A percentile compares a stretch with the other conserved stretches of the same genome.
These are phyloP conservation scores for Xylaria hypoxylon DNA, from an alignment of 2,329 filamentous ascomycete genomes.

Conservation along the genomic window DNA sequence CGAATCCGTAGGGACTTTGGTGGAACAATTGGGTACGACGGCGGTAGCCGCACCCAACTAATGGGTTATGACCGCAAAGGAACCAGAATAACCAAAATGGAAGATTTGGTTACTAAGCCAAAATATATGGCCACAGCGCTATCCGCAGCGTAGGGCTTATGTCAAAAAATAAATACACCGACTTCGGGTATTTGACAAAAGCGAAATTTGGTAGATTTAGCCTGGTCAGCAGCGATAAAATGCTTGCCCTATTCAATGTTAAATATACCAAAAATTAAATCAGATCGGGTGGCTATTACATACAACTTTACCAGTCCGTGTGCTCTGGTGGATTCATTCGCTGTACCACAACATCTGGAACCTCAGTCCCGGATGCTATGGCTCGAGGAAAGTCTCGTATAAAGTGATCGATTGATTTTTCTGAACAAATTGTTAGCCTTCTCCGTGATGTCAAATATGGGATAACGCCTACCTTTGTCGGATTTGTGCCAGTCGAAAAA, in stretches of 20 bases:
- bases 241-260: neutral
- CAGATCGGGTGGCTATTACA: neutral
- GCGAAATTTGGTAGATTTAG: too few relatives aligned
- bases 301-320: neutral
- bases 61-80: too few relatives aligned
- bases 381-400: neutral
- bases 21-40: too few relatives aligned
- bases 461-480: slow-evolving; percentile 1
- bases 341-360: neutral
- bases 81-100: too few relatives aligned
- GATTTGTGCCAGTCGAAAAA: slow-evolving; percentile 4
- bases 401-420: neutral
- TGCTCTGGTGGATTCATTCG: neutral
- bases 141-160: too few relatives aligned
- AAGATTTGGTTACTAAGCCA: too few relatives aligned
- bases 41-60: too few relatives aligned
- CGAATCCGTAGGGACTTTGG: too few relatives aligned
- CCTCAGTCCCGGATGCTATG: neutral
- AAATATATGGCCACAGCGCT: too few relatives aligned
- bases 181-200: too few relatives aligned
- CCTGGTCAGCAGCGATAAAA: too few relatives aligned
- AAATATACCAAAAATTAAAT: neutral
- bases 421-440: neutral
- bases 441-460: neutral
- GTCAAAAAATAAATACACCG: too few relatives aligned